Evolutionary conservation across 139 green algal species (phyloP).

Genomic region (Yamagishiella unicocca): DNA sequence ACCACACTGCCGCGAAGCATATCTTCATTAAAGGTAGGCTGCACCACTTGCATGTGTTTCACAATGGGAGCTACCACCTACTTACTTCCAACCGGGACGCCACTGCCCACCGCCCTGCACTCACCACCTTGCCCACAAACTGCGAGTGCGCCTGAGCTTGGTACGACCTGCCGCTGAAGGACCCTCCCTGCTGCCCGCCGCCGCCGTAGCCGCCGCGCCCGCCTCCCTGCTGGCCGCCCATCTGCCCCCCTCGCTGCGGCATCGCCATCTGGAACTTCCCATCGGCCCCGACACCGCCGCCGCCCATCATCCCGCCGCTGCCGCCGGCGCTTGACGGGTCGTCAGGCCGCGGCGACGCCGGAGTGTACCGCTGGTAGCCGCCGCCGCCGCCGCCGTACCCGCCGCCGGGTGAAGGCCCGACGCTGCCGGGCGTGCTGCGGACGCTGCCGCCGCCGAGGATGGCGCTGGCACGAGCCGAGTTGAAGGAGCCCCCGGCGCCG

Average conservation of each 20-base stretch:
- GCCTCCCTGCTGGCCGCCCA: not conserved
- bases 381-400: not conserved
- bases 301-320: not conserved
- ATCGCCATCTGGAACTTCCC: slow-evolving; percentile 43
- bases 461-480: slow-evolving; percentile 20
- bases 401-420: slow-evolving; percentile 24
- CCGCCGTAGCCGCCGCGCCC: slow-evolving; percentile 25
- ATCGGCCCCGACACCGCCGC: slow-evolving; percentile 22
- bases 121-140: slow-evolving; percentile 44
- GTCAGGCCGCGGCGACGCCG: slow-evolving; percentile 37
- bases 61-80: no score
- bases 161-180: slow-evolving; percentile 26
- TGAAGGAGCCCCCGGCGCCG: slow-evolving; percentile 17
- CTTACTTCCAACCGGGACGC: no score
- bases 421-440: slow-evolving; percentile 27
- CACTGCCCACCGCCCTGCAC: not conserved
- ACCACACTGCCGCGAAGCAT: no score
- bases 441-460: slow-evolving; percentile 43
- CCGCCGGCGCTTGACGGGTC: slow-evolving; percentile 1
- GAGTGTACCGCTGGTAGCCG: slow-evolving; percentile 10
- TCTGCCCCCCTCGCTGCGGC: slow-evolving; percentile 7
- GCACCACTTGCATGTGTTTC: no score
- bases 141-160: slow-evolving; percentile 18
- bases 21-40: no score
- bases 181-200: slow-evolving; percentile 6